phyloP scores from a whole-genome alignment of 2,329 filamentous ascomycete genomes.

The Leptographium lundbergii region DNA sequence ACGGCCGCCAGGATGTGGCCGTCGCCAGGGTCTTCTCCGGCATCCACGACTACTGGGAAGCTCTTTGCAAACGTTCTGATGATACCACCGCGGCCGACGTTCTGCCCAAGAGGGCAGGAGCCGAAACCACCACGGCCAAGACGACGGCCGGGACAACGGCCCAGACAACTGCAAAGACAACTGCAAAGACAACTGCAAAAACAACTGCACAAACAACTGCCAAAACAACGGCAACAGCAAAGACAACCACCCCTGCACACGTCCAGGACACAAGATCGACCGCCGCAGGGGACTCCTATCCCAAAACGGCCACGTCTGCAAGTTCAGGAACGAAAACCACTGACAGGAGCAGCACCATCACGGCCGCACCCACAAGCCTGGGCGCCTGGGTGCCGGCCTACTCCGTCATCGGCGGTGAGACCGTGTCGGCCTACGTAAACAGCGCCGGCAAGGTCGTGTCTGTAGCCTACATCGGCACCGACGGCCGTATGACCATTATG shows the following conservation, averaged over 20 bases:
- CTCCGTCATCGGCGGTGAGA: slow-evolving; percentile 1
- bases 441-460: slow-evolving; percentile 4
- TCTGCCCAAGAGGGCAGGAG: not conserved
- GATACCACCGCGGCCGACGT: not conserved
- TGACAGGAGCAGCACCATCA: not conserved
- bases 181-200: not conserved
- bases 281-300: too few species aligned
- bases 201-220: not conserved
- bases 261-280: not conserved
- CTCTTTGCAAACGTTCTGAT: slow-evolving; percentile 5
- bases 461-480: not conserved
- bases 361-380: not conserved
- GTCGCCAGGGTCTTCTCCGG: slow-evolving; percentile 2
- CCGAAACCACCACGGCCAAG: not conserved
- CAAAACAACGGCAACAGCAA: not conserved
- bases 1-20: slow-evolving; percentile 1
- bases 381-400: slow-evolving; percentile 4
- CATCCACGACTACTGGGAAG: slow-evolving; percentile 5
- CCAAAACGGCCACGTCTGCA: not conserved
- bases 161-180: not conserved
- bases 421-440: slow-evolving; percentile 5
- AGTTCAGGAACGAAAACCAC: not conserved
- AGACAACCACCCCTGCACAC: not conserved
- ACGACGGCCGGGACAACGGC: not conserved
- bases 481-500: not conserved